phyloP scores from a whole-genome alignment of 2,329 filamentous ascomycete genomes.

The Aureobasidium sp. region DNA sequence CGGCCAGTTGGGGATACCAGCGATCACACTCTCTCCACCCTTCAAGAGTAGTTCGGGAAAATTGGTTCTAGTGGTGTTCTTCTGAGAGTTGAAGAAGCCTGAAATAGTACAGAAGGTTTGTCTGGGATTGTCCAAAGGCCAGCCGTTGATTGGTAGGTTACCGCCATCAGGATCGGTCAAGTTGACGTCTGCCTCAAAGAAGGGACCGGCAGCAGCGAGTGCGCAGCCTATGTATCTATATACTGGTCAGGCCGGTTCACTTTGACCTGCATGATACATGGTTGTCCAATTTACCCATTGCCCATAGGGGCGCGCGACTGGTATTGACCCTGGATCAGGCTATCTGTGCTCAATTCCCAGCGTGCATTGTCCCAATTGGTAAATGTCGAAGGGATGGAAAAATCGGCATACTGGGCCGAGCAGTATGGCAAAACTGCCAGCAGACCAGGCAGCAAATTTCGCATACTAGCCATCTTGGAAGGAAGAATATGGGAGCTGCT shows the following conservation, averaged over 20 bases:
- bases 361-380: conserved; percentile 52
- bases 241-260: background rate
- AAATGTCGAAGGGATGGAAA: conserved; percentile 15
- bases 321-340: conserved; percentile 49
- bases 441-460: background rate
- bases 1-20: conserved; percentile 61
- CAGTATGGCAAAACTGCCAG: background rate
- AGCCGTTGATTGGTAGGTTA: conserved; percentile 37
- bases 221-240: conserved; percentile 51
- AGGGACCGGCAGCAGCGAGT: conserved; percentile 53
- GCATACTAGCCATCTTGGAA: background rate
- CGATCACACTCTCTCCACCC: conserved; percentile 61
- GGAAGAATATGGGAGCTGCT: background rate
- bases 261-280: background rate
- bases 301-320: conserved; percentile 52
- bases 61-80: conserved; percentile 51
- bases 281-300: conserved; percentile 38
- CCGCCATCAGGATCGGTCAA: conserved; percentile 44
- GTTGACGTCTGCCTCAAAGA: conserved; percentile 51
- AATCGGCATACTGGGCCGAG: conserved; percentile 13
- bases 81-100: conserved; percentile 57
- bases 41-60: conserved; percentile 61
- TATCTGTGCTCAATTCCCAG: conserved; percentile 47
- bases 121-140: conserved; percentile 56
- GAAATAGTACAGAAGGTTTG: conserved; percentile 60